Conservation (phyloP, 306 rosid species). For the Argentina anserina region DNA sequence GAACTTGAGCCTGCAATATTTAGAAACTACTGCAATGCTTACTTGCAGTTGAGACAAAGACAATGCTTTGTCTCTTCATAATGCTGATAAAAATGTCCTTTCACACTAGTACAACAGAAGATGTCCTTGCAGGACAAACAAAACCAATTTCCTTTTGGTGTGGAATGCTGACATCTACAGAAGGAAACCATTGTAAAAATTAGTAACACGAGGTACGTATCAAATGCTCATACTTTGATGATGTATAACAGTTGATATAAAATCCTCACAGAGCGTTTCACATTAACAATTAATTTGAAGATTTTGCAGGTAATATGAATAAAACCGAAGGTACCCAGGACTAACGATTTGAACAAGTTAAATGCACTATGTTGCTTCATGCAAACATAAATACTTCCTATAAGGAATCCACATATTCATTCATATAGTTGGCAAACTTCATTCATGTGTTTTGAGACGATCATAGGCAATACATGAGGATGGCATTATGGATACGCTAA, state of each 20-base stretch:
- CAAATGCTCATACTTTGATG: neutral
- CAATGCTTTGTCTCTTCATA: neutral
- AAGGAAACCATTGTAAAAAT: neutral
- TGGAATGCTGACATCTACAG: neutral
- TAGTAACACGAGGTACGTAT: neutral
- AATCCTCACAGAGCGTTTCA: neutral
- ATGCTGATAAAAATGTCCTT: neutral
- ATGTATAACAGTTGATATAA: neutral
- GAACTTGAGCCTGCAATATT: neutral
- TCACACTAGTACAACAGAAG: neutral
- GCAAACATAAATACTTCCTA: no score
- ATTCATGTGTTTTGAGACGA: no score
- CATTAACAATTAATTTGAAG: neutral
- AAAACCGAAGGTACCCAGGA: no score
- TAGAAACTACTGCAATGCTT: neutral
- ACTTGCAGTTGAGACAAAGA: neutral
- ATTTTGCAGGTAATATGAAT: neutral
- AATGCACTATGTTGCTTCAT: no score
- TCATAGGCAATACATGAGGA: no score
- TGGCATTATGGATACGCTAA: no score
- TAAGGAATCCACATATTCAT: no score
- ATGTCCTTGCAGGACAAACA: neutral
- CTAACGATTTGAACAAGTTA: no score
- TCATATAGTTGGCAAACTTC: no score
- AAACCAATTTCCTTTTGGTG: neutral